Evolutionary conservation across 495 filamentous ascomycete species (phyloP), one percentile per base, ranked within the genome.

Genomic region (Entonaema liquescens): DNA sequence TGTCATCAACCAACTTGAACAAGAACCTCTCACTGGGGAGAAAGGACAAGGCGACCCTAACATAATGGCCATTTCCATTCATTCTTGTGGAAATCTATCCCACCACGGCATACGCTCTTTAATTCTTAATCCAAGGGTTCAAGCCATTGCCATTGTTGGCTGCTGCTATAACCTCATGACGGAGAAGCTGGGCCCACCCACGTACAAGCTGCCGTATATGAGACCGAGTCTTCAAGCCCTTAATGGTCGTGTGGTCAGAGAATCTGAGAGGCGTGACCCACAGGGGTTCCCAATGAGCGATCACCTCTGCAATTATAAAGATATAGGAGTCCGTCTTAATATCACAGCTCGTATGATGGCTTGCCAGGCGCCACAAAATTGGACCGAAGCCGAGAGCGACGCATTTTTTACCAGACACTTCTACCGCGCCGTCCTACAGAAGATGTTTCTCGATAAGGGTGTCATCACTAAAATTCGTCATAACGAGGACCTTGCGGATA

Each of bases 101-200:
- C 95, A 99, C 74, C 94, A 97, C 74, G 95, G 92, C 2, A 89
- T 99, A 44, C 90, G 92, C 5, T 95, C 95, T 3, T 84, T 99
- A 47, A 78, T 92, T 13, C 75, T 93, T 36, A 98, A 97, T 73
- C 91, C 93, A 1, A 84, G 88, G 28, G 92, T 98, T 57, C 87
- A 90, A 17, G 93, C 93, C 13, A 90, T 98, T 50, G 95, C 95
- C 36, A 92, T 99, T 76, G 92, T 99, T 44, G 95, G 95, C 36
- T 99, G 95, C 82, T 99, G 95, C 82, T 98, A 99, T 83, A 99
- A 99, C 66, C 89, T 98, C 19, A 78, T 98, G 61, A 97, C 94
- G 2, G 95, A 98, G 76, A 89, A 93, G 57, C 86, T 97, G 21
- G 91, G 92, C 2, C 93, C 93, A 31, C 91, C 94, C 17, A 93